Conservation (phyloP, 129 eudicot genomes). For the Centaurea solstitialis region DNA sequence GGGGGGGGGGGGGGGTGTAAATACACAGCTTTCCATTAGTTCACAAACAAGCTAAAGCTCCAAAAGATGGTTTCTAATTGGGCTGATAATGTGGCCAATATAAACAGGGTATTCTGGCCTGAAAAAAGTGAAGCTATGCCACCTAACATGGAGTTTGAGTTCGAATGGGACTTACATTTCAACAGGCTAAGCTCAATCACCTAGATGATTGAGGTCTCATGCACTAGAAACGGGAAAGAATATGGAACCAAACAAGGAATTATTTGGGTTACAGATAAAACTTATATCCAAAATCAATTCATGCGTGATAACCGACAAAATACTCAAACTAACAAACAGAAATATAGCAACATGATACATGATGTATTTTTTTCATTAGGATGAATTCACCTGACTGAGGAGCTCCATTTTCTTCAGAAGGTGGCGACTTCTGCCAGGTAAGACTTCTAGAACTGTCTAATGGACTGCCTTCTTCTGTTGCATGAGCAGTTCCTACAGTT, state of each 20-base stretch:
- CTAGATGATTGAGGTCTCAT: neutral
- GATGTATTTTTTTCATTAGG: too few relatives aligned
- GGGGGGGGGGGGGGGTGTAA: too few relatives aligned
- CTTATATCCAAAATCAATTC: conserved; percentile 1
- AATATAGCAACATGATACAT: neutral
- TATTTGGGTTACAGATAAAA: neutral
- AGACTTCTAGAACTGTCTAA: conserved; percentile 67
- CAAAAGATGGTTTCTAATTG: neutral
- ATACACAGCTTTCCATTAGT: conserved; percentile 5
- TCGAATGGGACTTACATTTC: neutral
- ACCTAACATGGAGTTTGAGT: conserved; percentile 3
- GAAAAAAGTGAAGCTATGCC: neutral
- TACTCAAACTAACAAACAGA: neutral
- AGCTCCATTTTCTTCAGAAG: conserved; percentile 48
- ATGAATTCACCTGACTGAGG: conserved; percentile 39
- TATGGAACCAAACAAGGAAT: neutral
- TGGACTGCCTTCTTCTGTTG: conserved; percentile 93
- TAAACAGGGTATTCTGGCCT: conserved; percentile 1
- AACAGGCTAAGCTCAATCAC: neutral
- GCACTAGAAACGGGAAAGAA: neutral
- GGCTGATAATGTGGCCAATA: neutral
- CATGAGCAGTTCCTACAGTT: conserved; percentile 62
- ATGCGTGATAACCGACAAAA: neutral
- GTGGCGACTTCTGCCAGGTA: conserved; percentile 72
- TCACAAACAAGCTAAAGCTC: neutral